Conservation (phyloP, 192 early-diverging fungal species). For the Phycomyces nitens region DNA sequence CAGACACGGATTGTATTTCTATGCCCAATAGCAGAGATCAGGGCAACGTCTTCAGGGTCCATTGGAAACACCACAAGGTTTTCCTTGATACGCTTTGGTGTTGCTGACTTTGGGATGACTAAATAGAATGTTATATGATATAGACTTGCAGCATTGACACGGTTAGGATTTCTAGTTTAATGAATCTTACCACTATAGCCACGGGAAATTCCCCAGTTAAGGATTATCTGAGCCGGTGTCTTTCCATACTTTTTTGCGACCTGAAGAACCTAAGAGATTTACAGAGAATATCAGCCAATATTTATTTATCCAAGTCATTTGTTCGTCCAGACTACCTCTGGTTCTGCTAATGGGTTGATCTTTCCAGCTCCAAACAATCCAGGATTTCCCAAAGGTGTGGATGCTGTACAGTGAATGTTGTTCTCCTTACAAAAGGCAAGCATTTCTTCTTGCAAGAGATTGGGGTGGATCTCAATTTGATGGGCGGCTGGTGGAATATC, state of each 20-base stretch:
- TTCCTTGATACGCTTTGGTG: conserved; percentile 44
- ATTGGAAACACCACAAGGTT: conserved; percentile 49
- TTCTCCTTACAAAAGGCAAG: conserved; percentile 67
- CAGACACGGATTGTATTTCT: conserved; percentile 14
- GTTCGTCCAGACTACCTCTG: background rate
- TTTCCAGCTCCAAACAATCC: conserved; percentile 3
- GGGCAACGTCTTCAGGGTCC: conserved; percentile 14
- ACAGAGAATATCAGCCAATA: too few relatives aligned
- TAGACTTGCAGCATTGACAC: background rate
- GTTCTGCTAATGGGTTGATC: background rate
- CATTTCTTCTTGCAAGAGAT: conserved; percentile 62
- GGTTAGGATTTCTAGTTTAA: background rate
- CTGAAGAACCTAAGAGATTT: conserved; percentile 30
- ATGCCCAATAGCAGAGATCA: conserved; percentile 20
- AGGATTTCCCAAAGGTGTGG: conserved; percentile 71
- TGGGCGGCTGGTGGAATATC: conserved; percentile 60
- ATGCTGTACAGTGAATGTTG: conserved; percentile 71
- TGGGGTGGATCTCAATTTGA: conserved; percentile 85
- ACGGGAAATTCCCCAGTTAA: conserved; percentile 53
- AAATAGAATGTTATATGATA: background rate
- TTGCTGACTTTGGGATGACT: conserved; percentile 61
- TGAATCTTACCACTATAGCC: conserved; percentile 38
- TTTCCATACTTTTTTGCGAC: conserved; percentile 46
- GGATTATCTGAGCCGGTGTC: conserved; percentile 50
- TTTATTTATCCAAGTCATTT: too few relatives aligned